phyloP scores from a whole-genome alignment of 169 alveolate genomes.

The Eimeria acervulina region DNA sequence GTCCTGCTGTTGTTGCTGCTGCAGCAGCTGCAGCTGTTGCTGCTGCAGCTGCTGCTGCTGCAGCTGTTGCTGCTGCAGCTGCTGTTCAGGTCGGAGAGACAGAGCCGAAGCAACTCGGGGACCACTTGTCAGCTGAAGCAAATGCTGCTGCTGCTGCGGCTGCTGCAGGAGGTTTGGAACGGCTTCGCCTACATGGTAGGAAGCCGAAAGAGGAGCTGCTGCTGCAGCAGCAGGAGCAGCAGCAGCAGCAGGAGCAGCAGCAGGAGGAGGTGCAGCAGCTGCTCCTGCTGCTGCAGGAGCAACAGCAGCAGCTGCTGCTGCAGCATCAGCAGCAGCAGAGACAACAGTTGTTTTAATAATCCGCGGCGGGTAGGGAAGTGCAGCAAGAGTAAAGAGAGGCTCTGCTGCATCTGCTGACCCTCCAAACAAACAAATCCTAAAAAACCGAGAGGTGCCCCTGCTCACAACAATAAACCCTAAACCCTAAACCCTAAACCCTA shows the following conservation, averaged over 20 bases:
- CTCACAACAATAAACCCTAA: conserved; percentile 16
- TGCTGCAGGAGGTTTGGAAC: neutral
- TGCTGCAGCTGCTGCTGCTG: neutral
- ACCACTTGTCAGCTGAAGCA: neutral
- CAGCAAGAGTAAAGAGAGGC: conserved; percentile 29
- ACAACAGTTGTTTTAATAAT: neutral
- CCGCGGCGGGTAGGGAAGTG: conserved; percentile 32
- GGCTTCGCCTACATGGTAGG: neutral
- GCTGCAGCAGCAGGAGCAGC: conserved; percentile 5
- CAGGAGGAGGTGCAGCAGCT: neutral
- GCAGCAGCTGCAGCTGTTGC: neutral
- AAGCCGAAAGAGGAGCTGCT: neutral
- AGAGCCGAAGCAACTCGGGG: neutral
- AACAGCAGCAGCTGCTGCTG: conserved; percentile 17
- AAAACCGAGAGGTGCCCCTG: conserved; percentile 63
- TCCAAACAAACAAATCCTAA: conserved; percentile 45
- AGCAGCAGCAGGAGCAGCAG: conserved; percentile 40
- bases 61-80: neutral
- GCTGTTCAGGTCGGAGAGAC: neutral
- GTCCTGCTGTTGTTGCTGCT: neutral
- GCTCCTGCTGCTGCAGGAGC: neutral
- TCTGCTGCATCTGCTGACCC: conserved; percentile 5
- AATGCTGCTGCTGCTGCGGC: conserved; percentile 46
- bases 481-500: conserved; percentile 33
- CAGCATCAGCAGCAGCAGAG: neutral